Evolutionary conservation across 768 basidiomycete genomes (phyloP), one percentile per base, ranked within the genome.

Genomic region (Xerocomellus amylosporus): DNA sequence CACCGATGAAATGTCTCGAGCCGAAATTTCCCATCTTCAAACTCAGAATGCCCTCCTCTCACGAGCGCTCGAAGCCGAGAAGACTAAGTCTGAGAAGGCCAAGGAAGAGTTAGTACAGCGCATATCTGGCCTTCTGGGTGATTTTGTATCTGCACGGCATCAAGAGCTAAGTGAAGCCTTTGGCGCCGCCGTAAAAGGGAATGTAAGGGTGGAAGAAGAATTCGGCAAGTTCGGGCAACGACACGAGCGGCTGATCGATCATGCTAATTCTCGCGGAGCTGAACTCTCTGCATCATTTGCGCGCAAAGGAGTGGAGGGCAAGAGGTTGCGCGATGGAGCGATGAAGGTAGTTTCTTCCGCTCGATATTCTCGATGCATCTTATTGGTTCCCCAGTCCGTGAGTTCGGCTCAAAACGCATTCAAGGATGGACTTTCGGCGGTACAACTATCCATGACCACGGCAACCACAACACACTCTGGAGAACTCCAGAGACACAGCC

Each of bases 71-170:
- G 80, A 83, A 56, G 70, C 79, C 15, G 91, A 96, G 68, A 83
- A 82, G 65, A 65, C 68, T 14, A 86, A 83, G 55, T 80, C 87
- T 0, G 83, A 86, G 24, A 81, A 78, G 46, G 82, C 88, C 2
- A 87, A 84, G 54, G 83, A 85, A 39, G 87, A 89, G 38, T 69
- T 96, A 13, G 70, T 94, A n/a, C 79, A 86, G 39, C 86, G 85
- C 37, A 78, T 96, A 46, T 87, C 89, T 1, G 75, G 76, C 4
- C 75, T 94, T 59, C 73, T 97, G 2, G 83, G 80, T 12, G 85
- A 81, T 26, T 95, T 88, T 68, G 79, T 85, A 30, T 71, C 79
- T 40, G 79, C 85, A 44, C 82, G 89, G 28, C 87, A 94, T 64
- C 74, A 77, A 15, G 82, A 81, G 19, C 72, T 93, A 49, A 77